Conservation (phyloP, 176 grass and related monocot genomes). For the Saccharum spontaneum region DNA sequence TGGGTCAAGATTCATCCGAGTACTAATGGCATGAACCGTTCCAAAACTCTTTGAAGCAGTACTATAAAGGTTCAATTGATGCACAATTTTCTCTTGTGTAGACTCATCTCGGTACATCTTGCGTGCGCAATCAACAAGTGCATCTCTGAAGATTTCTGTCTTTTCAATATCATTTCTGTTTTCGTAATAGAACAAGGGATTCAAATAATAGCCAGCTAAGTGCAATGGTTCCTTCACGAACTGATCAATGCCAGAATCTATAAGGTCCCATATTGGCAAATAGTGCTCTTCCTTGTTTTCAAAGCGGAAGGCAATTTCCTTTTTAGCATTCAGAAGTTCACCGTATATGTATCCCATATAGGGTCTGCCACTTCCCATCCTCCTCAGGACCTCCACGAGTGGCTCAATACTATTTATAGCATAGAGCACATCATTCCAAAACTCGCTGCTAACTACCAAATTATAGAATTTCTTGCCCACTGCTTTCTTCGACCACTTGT, state of each 20-base stretch:
- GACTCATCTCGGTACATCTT: conserved; percentile 4
- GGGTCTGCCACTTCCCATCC: background rate
- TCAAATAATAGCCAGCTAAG: no score
- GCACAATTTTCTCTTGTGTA: conserved; percentile 19
- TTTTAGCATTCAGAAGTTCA: conserved; percentile 2
- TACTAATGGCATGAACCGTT: background rate
- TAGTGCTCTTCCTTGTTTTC: conserved; percentile 2
- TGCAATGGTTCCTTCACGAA: background rate
- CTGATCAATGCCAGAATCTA: background rate
- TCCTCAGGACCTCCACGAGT: conserved; percentile 16
- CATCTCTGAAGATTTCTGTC: background rate
- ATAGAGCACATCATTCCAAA: conserved; percentile 1
- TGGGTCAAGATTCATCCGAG: background rate
- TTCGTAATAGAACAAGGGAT: background rate
- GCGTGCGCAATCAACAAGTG: background rate
- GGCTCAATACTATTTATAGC: conserved; percentile 21
- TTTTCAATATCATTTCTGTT: conserved; percentile 4
- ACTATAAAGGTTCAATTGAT: conserved; percentile 7
- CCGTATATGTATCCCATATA: conserved; percentile 13
- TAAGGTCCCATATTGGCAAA: conserved; percentile 11
- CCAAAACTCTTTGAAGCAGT: background rate
- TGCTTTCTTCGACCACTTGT: no score
- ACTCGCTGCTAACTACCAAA: background rate
- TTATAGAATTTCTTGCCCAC: no score
- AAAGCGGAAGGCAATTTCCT: conserved; percentile 12